These are phyloP conservation scores for Nosema muscidifuracis DNA, from an alignment of 371 early-diverging fungal genomes.

Conservation along the genomic window DNA sequence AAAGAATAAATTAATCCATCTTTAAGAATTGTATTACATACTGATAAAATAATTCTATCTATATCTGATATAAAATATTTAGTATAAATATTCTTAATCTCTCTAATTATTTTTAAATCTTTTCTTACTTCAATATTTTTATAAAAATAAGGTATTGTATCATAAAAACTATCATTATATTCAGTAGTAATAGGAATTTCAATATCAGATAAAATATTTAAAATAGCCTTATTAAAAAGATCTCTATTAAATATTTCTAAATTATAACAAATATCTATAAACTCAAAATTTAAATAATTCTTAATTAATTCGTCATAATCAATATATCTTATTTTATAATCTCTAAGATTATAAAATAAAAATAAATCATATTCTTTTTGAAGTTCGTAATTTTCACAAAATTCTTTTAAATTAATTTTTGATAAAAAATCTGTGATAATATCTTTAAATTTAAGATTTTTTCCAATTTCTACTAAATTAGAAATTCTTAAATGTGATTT, in stretches of 20 bases:
- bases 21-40: neutral
- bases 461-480: neutral
- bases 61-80: neutral
- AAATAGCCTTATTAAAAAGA: neutral
- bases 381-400: neutral
- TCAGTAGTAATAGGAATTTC: slow-evolving; percentile 14
- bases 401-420: neutral
- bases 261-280: slow-evolving; percentile 7
- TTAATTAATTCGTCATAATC: slow-evolving; percentile 21
- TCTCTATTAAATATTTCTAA: neutral
- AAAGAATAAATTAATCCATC: neutral
- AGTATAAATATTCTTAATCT: slow-evolving; percentile 9
- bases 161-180: slow-evolving; percentile 26
- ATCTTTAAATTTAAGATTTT: neutral
- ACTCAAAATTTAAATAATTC: slow-evolving; percentile 15
- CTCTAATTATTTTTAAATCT: neutral
- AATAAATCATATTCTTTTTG: neutral
- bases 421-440: neutral
- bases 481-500: neutral
- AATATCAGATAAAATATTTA: neutral
- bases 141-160: slow-evolving; percentile 15
- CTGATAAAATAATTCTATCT: neutral
- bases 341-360: neutral
- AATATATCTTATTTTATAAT: neutral
- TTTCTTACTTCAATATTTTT: slow-evolving; percentile 2